Base-by-base conservation (phyloP, 2,329 filamentous ascomycete species). In the Claviceps sorghi region DNA sequence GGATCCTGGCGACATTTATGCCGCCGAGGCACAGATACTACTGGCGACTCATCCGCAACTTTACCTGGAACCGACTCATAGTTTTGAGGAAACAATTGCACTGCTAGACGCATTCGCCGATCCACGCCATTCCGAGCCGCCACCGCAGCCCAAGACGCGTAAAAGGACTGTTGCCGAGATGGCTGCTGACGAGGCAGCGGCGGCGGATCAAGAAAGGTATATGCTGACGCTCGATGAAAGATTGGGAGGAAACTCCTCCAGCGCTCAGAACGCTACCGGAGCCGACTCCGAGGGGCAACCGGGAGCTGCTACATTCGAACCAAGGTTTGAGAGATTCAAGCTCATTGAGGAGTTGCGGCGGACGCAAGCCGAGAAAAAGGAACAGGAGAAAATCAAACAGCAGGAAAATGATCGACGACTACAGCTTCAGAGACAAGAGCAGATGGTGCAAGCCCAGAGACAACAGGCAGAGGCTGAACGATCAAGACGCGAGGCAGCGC, bases 121-220 rank as follows among this genome's bases (percentile, higher is more conserved):
- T 64, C 85, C 89, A 7, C 80, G 88, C 52, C 87, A 96, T 65
- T 78, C 80, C 32, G 79, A 84, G 49, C 74, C 80, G 44, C 83
- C 88, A 10, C 91, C 93, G 0, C 79, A 85, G 55, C 89, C 89
- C 3, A 96, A 95, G 74, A 84, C 83, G 8, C 78, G 93, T 53
- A 97, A 98, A 74, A 82, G 91, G 56, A 98, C 93, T 0, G 84
- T 94, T 19, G 93, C 93, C 9, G 91, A 98, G 64, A 81, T 97
- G 72, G 93, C 88, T 9, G 91, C 91, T 8, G 93, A 98, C 62
- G 90, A 98, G 69, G 91, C 93, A 1, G 77, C 88, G 54, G 88
- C 89, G 0, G 91, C 90, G 22, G 87, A 89, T 54, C 83, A 88
- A 57, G 90, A 98, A 67, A 80, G 88, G 47, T 94, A 88, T 59